phyloP scores from a whole-genome alignment of 148 eudicot species.

The Camellia sinensis region DNA sequence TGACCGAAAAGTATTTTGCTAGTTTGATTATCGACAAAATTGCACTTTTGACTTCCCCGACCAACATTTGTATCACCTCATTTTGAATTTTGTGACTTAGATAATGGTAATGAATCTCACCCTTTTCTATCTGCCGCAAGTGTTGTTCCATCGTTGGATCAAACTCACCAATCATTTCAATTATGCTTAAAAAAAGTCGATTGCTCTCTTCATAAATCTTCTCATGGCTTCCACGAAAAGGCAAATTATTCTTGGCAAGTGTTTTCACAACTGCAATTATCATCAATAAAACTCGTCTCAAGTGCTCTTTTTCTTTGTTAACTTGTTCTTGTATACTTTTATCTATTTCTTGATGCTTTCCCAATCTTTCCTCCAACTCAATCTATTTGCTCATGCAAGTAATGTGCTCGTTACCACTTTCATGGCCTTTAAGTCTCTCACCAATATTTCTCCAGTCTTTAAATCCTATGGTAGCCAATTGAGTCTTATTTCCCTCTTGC shows the following conservation, averaged over 20 bases:
- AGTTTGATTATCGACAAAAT: too few relatives aligned
- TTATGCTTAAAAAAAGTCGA: constrained; percentile 13
- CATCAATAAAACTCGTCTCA: not conserved
- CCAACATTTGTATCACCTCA: too few relatives aligned
- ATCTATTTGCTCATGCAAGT: not conserved
- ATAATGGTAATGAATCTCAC: too few relatives aligned
- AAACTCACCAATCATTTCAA: constrained; percentile 19
- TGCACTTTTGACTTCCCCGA: too few relatives aligned
- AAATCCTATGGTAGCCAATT: not conserved
- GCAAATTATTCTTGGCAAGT: not conserved
- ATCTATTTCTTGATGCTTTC: constrained; percentile 3
- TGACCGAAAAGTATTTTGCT: too few relatives aligned
- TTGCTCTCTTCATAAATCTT: constrained; percentile 13
- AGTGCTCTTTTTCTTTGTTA: not conserved
- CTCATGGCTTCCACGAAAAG: constrained; percentile 2
- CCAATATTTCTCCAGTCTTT: not conserved
- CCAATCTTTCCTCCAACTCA: not conserved
- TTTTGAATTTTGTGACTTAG: too few relatives aligned
- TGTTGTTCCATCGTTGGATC: not conserved
- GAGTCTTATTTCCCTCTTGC: not conserved
- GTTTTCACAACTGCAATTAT: constrained; percentile 4
- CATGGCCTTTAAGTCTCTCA: not conserved
- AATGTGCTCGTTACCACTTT: not conserved
- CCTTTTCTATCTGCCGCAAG: too few relatives aligned
- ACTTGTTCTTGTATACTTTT: not conserved